Percentiles rank a stretch among this genome's conserved stretches.
Evolutionary conservation across 2,329 filamentous ascomycete species (phyloP).

Genomic region (Pestalotiopsis sp.): DNA sequence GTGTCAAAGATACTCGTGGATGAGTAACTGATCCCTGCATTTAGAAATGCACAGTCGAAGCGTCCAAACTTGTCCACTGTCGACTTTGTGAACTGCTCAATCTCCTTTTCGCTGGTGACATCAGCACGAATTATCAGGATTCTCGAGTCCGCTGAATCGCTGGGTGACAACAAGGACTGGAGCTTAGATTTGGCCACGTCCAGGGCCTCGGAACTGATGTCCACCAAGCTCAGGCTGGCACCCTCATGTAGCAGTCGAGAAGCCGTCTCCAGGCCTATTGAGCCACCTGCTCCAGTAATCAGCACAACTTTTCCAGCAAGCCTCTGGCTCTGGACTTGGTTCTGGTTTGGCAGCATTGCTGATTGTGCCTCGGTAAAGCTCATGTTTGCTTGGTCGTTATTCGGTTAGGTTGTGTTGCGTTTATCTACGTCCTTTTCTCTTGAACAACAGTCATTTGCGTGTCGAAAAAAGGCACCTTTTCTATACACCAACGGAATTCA

Average conservation of each 20-base stretch:
- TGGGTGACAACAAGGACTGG: neutral
- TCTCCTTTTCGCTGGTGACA: constrained; percentile 34
- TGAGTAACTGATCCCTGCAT: constrained; percentile 17
- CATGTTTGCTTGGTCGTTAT: neutral
- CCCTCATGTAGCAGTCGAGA: constrained; percentile 37
- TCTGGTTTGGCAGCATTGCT: neutral
- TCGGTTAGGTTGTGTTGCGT: neutral
- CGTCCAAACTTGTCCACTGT: constrained; percentile 18
- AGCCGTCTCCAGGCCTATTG: constrained; percentile 18
- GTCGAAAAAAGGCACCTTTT: neutral
- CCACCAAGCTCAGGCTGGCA: constrained; percentile 37
- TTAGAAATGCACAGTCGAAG: constrained; percentile 19
- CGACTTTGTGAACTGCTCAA: constrained; percentile 19
- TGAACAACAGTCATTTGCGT: neutral
- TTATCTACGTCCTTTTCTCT: neutral
- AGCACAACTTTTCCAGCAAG: constrained; percentile 15
- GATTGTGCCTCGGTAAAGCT: neutral
- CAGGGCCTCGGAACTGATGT: constrained; percentile 28
- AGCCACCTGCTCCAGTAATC: constrained; percentile 18
- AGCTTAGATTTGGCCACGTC: constrained; percentile 1
- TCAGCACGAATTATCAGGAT: constrained; percentile 36
- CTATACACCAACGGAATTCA: neutral
- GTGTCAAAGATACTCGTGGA: constrained; percentile 38
- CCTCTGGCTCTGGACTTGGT: constrained; percentile 18
- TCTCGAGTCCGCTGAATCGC: constrained; percentile 27